Evolutionary conservation across 805 yeast genomes (phyloP).

Genomic region (Starmerella tilneyi): DNA sequence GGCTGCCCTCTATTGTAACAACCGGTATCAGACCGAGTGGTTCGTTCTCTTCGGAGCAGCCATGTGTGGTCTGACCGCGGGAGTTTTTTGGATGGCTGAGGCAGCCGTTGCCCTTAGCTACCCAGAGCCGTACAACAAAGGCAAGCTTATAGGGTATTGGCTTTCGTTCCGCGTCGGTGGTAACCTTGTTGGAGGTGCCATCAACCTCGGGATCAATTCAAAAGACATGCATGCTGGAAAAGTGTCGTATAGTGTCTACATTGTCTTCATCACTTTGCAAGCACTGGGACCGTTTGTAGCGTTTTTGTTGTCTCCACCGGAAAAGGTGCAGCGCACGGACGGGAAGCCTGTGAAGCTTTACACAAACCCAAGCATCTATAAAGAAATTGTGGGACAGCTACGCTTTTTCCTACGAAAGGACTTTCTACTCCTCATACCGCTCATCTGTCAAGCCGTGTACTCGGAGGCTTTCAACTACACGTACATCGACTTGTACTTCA

Average conservation of each 20-base stretch:
- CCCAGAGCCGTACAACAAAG: slow-evolving; percentile 23
- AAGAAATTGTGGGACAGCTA: slow-evolving; percentile 15
- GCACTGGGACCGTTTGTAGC: slow-evolving; percentile 22
- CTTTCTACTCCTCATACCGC: slow-evolving; percentile 16
- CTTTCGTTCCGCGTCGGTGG: slow-evolving; percentile 22
- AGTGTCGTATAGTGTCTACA: slow-evolving; percentile 10
- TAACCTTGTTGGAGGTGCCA: slow-evolving; percentile 24
- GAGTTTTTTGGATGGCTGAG: slow-evolving; percentile 25
- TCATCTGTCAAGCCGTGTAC: slow-evolving; percentile 18
- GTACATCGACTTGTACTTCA: slow-evolving; percentile 35
- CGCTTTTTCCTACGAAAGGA: slow-evolving; percentile 10
- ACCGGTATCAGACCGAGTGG: slow-evolving; percentile 24
- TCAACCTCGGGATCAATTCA: slow-evolving; percentile 21
- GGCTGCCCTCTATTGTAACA: slow-evolving; percentile 24
- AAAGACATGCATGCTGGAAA: slow-evolving; percentile 16
- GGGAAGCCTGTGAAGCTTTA: slow-evolving; percentile 22
- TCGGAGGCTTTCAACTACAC: slow-evolving; percentile 18
- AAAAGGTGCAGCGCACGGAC: slow-evolving; percentile 28
- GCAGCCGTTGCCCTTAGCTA: slow-evolving; percentile 25
- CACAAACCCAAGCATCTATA: background rate
- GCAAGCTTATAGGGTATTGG: slow-evolving; percentile 24
- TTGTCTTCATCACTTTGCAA: slow-evolving; percentile 23
- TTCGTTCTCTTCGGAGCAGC: slow-evolving; percentile 23
- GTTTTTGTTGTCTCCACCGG: slow-evolving; percentile 21
- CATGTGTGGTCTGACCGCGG: slow-evolving; percentile 25